Evolutionary conservation across 177 flowering plant genomes (phyloP), one percentile per base, ranked within the genome.

Genomic region (Vitis hybrid): DNA sequence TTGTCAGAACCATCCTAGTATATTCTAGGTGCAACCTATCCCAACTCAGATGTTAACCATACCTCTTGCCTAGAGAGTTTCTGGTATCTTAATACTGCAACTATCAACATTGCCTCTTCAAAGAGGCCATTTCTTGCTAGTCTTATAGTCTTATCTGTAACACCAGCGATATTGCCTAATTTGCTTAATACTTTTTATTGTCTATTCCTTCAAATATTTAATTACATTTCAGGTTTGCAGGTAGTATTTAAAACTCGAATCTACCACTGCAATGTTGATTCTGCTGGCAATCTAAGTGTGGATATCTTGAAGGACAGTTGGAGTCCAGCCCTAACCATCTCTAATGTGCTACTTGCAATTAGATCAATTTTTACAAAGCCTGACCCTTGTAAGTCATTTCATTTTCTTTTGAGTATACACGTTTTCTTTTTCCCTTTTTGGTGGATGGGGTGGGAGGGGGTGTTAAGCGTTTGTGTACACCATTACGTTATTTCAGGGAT

Each of bases 321-420:
- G 97, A 94, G 97, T 78, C 99, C 98, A 17, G 93, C 99, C 76
- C 79, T 88, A 56, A 94, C 99, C 59, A 85, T 96, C 71, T 88
- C 93, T 15, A 89, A 87, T 79, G 86, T 96, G 70, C 83, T 96
- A 39, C 77, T 80, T 67, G 93, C 97, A 10, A 80, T 94, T 70
- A 86, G 86, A 86, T 86, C 97, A n/a, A 79, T 91, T 54, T 88
- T 96, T 79, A 80, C 83, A 18, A 87, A 80, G 63, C 97, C 99
- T 63, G 92, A 91, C 13, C 86, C 93, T 13, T 86, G 98, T 92
- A 80, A 78, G 93, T 79, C 58, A 58, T 34, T 59, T 39, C 49
- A 9, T 2, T 45, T 21, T 58, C 61, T 55, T 12, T n/a, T 66
- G 7, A 1, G 1, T 45, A n/a, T 12, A 26, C 50, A 12, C 4